Evolutionary conservation across 345 rosid species (phyloP), one percentile per base, ranked within the genome.

Genomic region (Kernera saxatilis): DNA sequence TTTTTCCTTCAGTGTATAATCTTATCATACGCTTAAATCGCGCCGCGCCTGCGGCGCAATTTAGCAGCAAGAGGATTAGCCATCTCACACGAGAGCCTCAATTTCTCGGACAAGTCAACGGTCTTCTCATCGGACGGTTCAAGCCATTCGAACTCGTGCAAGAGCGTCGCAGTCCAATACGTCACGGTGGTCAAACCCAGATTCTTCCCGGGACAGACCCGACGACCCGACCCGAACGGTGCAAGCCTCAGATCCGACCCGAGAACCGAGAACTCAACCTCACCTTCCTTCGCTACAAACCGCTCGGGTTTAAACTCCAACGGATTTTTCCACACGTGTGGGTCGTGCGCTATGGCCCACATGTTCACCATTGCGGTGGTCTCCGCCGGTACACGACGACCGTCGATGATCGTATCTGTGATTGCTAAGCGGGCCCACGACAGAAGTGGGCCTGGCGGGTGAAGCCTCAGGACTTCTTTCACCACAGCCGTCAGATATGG

Each of bases 321-420:
- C 1, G 98, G 91, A 79, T 86, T 77, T 14, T 57, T 71, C 98
- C 98, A 92, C 44, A 77, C 79, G 1, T 80, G 46, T 3, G 86
- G 89, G 67, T 92, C 98, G 57, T 89, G 63, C 0, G 85, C 62
- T 40, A 92, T 92, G 75, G 98, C 98, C 98, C 98, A 92, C 98
- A 92, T 92, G 80, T 92, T 92, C 55, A 92, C 96, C 94, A 89
- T 89, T 2, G 96, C 96, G 0, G 94, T 92, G 78, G 98, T 92
- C 72, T 94, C 94, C 5, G 50, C 45, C 0, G 98, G 96, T 71
- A 92, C 83, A 82, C 79, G 86, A 75, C 75, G 74, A 26, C 94
- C 96, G 46, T 85, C 98, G 27, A 88, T 62, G 17, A 61, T 78
- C 27, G 96, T 82, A 71, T 89, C 94, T 3, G 82, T 71, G 64